Conservation (phyloP, 345 rosid genomes). For the Arabis alpina region DNA sequence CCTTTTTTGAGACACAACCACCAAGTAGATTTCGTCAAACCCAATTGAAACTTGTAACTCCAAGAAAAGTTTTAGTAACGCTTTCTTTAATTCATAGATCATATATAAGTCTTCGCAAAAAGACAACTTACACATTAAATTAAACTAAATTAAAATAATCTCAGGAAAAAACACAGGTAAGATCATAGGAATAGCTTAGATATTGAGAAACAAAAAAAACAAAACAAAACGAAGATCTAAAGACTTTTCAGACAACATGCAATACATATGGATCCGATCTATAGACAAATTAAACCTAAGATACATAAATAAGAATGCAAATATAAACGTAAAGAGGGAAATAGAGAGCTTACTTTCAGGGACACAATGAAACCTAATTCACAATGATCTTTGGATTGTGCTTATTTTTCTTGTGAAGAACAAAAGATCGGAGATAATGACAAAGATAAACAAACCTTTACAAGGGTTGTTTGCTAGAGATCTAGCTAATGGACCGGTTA, state of each 20-base stretch:
- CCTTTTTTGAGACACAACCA: slow-evolving; percentile 36
- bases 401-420: background rate
- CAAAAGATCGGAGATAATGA: slow-evolving; percentile 15
- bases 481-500: slow-evolving; percentile 18
- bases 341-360: slow-evolving; percentile 36
- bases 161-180: background rate
- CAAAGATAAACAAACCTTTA: background rate
- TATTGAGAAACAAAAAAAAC: slow-evolving; percentile 15
- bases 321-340: background rate
- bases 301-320: slow-evolving; percentile 1
- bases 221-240: slow-evolving; percentile 24
- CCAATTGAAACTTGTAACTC: slow-evolving; percentile 33
- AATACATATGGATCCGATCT: slow-evolving; percentile 28
- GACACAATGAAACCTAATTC: slow-evolving; percentile 41
- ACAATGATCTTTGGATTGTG: slow-evolving; percentile 17
- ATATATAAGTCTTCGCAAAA: slow-evolving; percentile 35
- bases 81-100: slow-evolving; percentile 30
- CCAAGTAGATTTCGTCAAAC: slow-evolving; percentile 47
- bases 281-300: background rate
- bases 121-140: slow-evolving; percentile 25
- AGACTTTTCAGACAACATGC: slow-evolving; percentile 33
- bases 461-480: background rate
- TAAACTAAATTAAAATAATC: background rate
- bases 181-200: slow-evolving; percentile 5
- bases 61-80: slow-evolving; percentile 39